phyloP scores from a whole-genome alignment of 2,329 filamentous ascomycete species.

The Microcyclospora tardicrescens region DNA sequence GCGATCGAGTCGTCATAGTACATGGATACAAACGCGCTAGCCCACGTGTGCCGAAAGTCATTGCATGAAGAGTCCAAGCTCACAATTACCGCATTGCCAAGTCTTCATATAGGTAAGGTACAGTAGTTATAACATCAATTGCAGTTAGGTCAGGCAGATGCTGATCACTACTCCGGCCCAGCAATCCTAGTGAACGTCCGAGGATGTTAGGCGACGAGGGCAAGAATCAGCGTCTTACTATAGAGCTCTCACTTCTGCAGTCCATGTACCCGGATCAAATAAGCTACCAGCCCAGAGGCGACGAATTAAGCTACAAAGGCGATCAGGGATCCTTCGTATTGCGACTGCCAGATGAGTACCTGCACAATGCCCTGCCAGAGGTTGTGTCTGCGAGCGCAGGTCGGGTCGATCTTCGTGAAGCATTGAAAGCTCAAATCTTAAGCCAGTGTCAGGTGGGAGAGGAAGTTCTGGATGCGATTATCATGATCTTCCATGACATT shows the following conservation, averaged over 20 bases:
- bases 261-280: constrained; percentile 34
- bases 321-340: constrained; percentile 20
- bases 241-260: constrained; percentile 30
- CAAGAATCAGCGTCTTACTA: constrained; percentile 13
- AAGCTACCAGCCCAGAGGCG: constrained; percentile 19
- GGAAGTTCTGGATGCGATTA: constrained; percentile 31
- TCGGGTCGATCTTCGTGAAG: constrained; percentile 26
- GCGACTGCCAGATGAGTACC: constrained; percentile 29
- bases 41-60: background rate
- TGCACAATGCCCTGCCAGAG: constrained; percentile 24
- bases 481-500: constrained; percentile 26
- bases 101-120: no score
- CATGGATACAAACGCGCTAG: no score
- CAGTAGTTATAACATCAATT: no score
- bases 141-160: no score
- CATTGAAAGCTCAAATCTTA: constrained; percentile 19
- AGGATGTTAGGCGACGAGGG: no score
- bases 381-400: constrained; percentile 25
- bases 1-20: no score
- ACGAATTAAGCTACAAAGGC: constrained; percentile 27
- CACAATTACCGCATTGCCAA: no score
- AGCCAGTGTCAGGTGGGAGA: constrained; percentile 21
- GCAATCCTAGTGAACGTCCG: no score
- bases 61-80: constrained; percentile 1
- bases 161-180: no score